Base-by-base conservation (phyloP, 805 yeast species). In the Suhomyces tanzawaensis region DNA sequence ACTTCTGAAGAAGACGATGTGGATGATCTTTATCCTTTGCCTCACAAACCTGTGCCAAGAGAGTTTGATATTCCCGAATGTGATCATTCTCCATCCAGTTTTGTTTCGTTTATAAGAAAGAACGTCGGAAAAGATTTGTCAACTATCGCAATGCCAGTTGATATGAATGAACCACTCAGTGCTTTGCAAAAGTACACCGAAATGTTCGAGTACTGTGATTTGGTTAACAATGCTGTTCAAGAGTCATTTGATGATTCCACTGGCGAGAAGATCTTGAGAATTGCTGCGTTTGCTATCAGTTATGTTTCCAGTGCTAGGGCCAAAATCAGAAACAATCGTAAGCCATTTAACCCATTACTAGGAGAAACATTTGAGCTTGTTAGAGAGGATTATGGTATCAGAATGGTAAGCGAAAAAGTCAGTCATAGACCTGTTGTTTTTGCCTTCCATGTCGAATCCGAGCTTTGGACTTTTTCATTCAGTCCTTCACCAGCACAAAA, bases 301-400 rank as follows among this genome's bases (percentile, higher is more conserved):
- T 76, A 75, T 40, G 58, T 90, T 7, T 79, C 96, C 0, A 70
- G 84, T 8, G 73, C 79, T 50, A 69, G 97, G 41, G 76, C 77
- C 24, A 89, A 85, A 51, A 81, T 80, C 33, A 74, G 99, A 49
- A 80, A 82, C 37, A 58, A 76, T 27, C 74, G 99, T 46, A 93
- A 93, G 55, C 98, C 99, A 1, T 93, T 93, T 64, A 93, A 89
- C 56, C 98, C 99, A 7, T 69, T 93, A 36, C 66, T 93, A 14
- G 97, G 98, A 15, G 99, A 93, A 58, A 90, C 97, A 0, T 93
- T 62, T 59, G 99, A 93, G 60, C 68, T 87, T 29, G 93, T 88
- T 1, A 74, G 96, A 28, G 95, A 88, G 44, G 95, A 87, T 52
- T 62, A 75, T 35, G 90, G 90, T 0, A 72, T 82, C 47, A 66